Percentiles rank a stretch among this genome's conserved stretches.
phyloP scores from a whole-genome alignment of 495 filamentous ascomycete genomes.

The Xylaria nigripes region DNA sequence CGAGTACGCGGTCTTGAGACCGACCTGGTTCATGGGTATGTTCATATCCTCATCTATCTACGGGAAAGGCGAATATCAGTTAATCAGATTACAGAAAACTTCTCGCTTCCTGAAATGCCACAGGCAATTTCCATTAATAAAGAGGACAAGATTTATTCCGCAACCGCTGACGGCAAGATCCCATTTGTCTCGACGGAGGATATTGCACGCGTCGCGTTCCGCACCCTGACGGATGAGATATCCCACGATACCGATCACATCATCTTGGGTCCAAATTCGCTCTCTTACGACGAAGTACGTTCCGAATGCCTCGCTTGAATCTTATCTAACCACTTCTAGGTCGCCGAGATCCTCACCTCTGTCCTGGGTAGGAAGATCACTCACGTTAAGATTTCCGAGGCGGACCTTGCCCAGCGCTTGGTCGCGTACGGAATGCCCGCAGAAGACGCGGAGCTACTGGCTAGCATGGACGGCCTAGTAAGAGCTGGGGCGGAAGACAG shows the following conservation, averaged over 20 bases:
- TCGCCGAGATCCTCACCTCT: constrained; percentile 31
- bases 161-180: constrained; percentile 37
- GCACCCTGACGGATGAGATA: constrained; percentile 31
- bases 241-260: constrained; percentile 37
- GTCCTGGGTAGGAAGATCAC: constrained; percentile 32
- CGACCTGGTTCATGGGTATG: constrained; percentile 42
- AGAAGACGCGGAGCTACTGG: constrained; percentile 28
- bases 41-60: constrained; percentile 3
- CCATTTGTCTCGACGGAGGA: constrained; percentile 41
- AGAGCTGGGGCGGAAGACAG: constrained; percentile 21
- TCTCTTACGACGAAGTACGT: constrained; percentile 40
- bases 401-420: constrained; percentile 22
- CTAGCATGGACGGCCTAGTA: constrained; percentile 19
- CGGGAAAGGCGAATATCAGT: neutral
- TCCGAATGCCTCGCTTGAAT: too few relatives aligned
- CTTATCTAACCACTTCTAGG: constrained; percentile 18
- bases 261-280: constrained; percentile 38
- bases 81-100: constrained; percentile 16
- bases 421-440: constrained; percentile 26
- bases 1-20: constrained; percentile 35
- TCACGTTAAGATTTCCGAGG: constrained; percentile 33
- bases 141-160: constrained; percentile 37
- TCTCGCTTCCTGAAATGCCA: constrained; percentile 1
- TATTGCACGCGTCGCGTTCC: constrained; percentile 39
- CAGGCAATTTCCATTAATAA: constrained; percentile 25